phyloP scores from a whole-genome alignment of 1,284 basidiomycete genomes.

The Ceratobasidium papillatum region DNA sequence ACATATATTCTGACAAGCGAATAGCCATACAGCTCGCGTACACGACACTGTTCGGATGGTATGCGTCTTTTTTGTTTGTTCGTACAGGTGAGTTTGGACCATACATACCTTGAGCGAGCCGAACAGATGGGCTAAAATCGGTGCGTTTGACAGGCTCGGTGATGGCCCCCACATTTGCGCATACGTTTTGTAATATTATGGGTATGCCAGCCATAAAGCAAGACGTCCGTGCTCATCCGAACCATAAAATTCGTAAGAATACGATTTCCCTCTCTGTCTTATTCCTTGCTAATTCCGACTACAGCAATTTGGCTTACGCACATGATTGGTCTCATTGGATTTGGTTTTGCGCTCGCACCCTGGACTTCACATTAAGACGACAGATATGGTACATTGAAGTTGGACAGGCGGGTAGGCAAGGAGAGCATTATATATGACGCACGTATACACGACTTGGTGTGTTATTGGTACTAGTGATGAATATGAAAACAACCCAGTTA shows the following conservation, averaged over 20 bases:
- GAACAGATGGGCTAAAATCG: neutral
- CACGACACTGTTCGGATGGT: slow-evolving; percentile 92
- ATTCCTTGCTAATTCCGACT: slow-evolving; percentile 48
- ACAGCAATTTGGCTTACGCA: slow-evolving; percentile 60
- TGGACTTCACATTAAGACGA: slow-evolving; percentile 43
- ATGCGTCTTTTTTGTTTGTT: slow-evolving; percentile 85
- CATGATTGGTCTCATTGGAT: slow-evolving; percentile 60
- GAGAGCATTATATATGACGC: slow-evolving; percentile 20
- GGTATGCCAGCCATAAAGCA: slow-evolving; percentile 71
- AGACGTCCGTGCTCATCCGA: slow-evolving; percentile 55
- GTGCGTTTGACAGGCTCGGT: slow-evolving; percentile 49
- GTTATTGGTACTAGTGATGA: neutral
- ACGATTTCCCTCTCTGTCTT: slow-evolving; percentile 19
- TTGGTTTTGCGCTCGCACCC: slow-evolving; percentile 52
- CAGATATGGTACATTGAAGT: neutral
- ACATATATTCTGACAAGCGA: neutral
- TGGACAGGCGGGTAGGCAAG: neutral
- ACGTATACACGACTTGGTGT: neutral
- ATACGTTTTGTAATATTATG: slow-evolving; percentile 95
- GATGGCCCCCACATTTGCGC: slow-evolving; percentile 69
- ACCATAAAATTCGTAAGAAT: slow-evolving; percentile 54
- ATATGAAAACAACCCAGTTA: slow-evolving; percentile 13
- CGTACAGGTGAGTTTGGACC: slow-evolving; percentile 69
- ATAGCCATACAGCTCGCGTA: slow-evolving; percentile 87
- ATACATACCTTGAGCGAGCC: slow-evolving; percentile 1